These are phyloP conservation scores for Thraustochytrium sp. DNA, from an alignment of 352 stramenopile species.

Conservation along the genomic window DNA sequence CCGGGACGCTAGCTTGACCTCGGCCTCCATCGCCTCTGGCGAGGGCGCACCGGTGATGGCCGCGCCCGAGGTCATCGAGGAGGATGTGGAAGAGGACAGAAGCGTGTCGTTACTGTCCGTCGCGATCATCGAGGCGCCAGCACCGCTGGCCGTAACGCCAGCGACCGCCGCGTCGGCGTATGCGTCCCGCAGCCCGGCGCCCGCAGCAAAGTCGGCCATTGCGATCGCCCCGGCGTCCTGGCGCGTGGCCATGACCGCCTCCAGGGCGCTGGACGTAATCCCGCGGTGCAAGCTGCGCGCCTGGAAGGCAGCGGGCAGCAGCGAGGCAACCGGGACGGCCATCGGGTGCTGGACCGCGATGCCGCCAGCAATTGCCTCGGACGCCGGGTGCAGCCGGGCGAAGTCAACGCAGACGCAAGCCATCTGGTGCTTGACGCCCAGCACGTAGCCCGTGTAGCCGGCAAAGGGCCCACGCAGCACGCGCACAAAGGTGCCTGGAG, in stretches of 20 bases:
- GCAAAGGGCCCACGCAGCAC: conserved; percentile 9
- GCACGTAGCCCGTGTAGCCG: background rate
- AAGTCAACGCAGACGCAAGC: conserved; percentile 19
- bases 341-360: background rate
- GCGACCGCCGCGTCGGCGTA: too few species aligned
- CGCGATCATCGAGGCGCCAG: too few species aligned
- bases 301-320: background rate
- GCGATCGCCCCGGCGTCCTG: background rate
- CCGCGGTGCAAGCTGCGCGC: background rate
- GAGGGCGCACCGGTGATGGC: too few species aligned
- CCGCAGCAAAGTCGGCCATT: too few species aligned
- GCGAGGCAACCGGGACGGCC: background rate
- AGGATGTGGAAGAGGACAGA: too few species aligned
- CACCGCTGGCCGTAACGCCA: too few species aligned
- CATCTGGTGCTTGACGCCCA: background rate
- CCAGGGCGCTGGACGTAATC: background rate
- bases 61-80: too few species aligned
- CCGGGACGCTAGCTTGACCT: background rate
- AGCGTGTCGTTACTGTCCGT: too few species aligned
- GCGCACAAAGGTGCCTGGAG: background rate
- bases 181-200: too few species aligned
- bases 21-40: too few species aligned
- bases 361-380: background rate
- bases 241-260: background rate
- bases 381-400: background rate